Evolutionary conservation across 2,329 filamentous ascomycete genomes (phyloP).

Genomic region (Venturia effusa): DNA sequence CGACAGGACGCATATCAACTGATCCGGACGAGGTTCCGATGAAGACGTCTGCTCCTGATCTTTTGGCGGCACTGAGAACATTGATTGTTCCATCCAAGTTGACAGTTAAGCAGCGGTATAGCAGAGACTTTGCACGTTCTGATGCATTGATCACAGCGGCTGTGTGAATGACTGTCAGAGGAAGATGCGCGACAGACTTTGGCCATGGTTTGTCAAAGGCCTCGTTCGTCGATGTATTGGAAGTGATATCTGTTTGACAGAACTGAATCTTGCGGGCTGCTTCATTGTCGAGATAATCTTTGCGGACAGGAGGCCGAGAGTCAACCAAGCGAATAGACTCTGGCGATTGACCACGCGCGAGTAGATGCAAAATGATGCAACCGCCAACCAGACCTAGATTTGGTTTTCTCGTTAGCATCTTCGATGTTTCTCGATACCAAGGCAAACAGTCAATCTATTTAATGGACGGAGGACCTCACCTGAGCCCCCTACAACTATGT

Average conservation of each 20-base stretch:
- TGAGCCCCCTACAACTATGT: conserved; percentile 29
- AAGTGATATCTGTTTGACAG: conserved; percentile 40
- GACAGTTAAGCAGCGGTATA: conserved; percentile 35
- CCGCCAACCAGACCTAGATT: conserved; percentile 42
- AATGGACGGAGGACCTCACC: conserved; percentile 15
- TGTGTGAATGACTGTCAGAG: conserved; percentile 48
- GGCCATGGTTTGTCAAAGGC: conserved; percentile 42
- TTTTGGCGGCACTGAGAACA: conserved; percentile 37
- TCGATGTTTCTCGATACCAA: too few relatives aligned
- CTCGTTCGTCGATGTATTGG: conserved; percentile 29
- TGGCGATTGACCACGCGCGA: conserved; percentile 41
- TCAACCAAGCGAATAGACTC: conserved; percentile 45
- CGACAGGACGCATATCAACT: conserved; percentile 31
- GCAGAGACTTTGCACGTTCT: conserved; percentile 36
- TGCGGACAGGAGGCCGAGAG: conserved; percentile 30
- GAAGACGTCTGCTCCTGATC: conserved; percentile 38
- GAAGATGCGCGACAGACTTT: conserved; percentile 28
- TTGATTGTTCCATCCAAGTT: conserved; percentile 42
- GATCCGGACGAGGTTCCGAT: conserved; percentile 44
- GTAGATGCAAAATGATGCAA: conserved; percentile 43
- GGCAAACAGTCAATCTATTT: too few relatives aligned
- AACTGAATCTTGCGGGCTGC: conserved; percentile 30
- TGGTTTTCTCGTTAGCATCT: background rate
- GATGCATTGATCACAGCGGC: conserved; percentile 43
- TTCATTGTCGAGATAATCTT: conserved; percentile 30